Percentiles rank a stretch among this genome's conserved stretches.
Conservation (phyloP, 2,329 filamentous ascomycete species). For the Sporothrix curviconia region DNA sequence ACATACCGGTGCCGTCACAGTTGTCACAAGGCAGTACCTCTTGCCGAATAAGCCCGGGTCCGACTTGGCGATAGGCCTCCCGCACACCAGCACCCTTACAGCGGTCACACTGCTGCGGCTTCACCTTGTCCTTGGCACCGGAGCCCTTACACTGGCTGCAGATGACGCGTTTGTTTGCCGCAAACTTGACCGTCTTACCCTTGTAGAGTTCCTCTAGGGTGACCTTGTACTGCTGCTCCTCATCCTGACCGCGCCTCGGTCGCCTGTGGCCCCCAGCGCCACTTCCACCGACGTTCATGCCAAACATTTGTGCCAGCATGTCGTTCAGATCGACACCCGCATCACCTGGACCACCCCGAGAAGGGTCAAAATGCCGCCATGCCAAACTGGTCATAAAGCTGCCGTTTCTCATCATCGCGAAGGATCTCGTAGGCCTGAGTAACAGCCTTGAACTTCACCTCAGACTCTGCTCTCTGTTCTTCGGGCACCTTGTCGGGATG, state of each 20-base stretch:
- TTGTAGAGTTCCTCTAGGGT: conserved; percentile 94
- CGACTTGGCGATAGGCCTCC: conserved; percentile 73
- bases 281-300: conserved; percentile 57
- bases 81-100: conserved; percentile 77
- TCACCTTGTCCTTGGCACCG: conserved; percentile 88
- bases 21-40: conserved; percentile 73
- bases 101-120: conserved; percentile 71
- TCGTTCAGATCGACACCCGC: conserved; percentile 83
- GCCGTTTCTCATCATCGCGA: conserved; percentile 86
- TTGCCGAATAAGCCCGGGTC: conserved; percentile 78
- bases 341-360: conserved; percentile 56
- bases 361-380: conserved; percentile 91
- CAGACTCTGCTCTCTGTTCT: conserved; percentile 74
- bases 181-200: conserved; percentile 95
- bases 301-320: conserved; percentile 88
- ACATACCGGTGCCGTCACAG: conserved; percentile 77
- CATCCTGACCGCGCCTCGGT: conserved; percentile 68
- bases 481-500: conserved; percentile 96
- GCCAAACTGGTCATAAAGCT: conserved; percentile 86
- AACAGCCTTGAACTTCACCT: conserved; percentile 86
- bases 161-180: conserved; percentile 87
- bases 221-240: conserved; percentile 87
- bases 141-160: conserved; percentile 82
- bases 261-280: conserved; percentile 43
- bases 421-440: conserved; percentile 97